Percentiles rank a stretch among this genome's conserved stretches.
These are phyloP conservation scores for Colletotrichum brevisporum DNA, from an alignment of 2,329 filamentous ascomycete genomes.

Conservation along the genomic window DNA sequence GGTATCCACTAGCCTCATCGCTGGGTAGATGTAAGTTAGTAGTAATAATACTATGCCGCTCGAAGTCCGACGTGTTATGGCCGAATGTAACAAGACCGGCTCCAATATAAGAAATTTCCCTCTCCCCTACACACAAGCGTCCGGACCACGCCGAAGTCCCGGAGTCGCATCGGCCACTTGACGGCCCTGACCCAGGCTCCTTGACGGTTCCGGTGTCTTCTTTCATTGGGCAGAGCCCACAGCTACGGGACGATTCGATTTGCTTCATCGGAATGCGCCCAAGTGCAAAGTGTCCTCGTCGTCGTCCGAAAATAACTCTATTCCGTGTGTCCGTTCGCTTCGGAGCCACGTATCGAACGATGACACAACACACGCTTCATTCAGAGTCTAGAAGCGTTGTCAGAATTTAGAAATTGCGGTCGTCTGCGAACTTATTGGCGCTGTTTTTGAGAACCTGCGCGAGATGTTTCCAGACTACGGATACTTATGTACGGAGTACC, in stretches of 20 bases:
- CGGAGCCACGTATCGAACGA: too few species aligned
- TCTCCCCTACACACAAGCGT: not conserved
- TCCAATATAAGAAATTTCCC: not conserved
- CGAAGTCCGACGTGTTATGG: conserved; percentile 35
- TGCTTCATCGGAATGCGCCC: too few species aligned
- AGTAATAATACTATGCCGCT: not conserved
- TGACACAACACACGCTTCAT: too few species aligned
- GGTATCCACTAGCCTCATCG: too few species aligned
- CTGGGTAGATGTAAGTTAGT: too few species aligned
- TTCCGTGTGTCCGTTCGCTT: too few species aligned
- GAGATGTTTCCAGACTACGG: too few species aligned
- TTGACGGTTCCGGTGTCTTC: not conserved
- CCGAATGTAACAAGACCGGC: conserved; percentile 13
- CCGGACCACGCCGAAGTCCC: conserved; percentile 22
- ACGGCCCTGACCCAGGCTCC: conserved; percentile 2
- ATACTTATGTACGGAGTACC: too few species aligned
- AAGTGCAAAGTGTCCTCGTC: not conserved
- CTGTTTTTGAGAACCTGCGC: too few species aligned
- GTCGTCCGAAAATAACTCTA: not conserved
- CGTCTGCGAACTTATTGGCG: too few species aligned
- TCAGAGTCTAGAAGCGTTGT: too few species aligned
- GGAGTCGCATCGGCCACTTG: conserved; percentile 35
- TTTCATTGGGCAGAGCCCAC: not conserved
- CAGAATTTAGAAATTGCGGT: too few species aligned
- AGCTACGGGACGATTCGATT: not conserved